phyloP scores from a whole-genome alignment of 176 grass and related monocot species.

The Ensete ventricosum region DNA sequence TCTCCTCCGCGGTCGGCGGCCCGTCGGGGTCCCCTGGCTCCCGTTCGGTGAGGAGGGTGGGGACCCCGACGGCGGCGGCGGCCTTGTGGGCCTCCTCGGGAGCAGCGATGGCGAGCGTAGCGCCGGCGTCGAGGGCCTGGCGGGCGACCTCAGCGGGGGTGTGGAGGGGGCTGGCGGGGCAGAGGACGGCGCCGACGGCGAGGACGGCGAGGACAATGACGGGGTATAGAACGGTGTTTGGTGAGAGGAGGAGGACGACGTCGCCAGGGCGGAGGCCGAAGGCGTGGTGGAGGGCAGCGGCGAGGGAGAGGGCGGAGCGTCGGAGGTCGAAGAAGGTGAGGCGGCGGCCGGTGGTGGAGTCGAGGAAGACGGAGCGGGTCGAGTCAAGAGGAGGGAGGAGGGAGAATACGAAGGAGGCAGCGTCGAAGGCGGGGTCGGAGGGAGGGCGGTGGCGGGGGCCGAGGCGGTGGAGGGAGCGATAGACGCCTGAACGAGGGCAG shows the following conservation, averaged over 20 bases:
- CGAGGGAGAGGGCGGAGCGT: slow-evolving; percentile 38
- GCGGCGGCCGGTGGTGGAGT: slow-evolving; percentile 16
- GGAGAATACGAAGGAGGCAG: slow-evolving; percentile 31
- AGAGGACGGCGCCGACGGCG: slow-evolving; percentile 28
- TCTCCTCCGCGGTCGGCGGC: slow-evolving; percentile 35
- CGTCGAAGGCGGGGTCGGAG: slow-evolving; percentile 7
- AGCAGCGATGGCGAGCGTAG: slow-evolving; percentile 8
- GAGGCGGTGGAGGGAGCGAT: slow-evolving; percentile 2
- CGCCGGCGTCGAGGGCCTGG: slow-evolving; percentile 24
- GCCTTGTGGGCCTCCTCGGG: slow-evolving; percentile 26
- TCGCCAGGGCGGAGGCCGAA: slow-evolving; percentile 39
- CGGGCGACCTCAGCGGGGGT: slow-evolving; percentile 20
- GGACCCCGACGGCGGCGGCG: neutral
- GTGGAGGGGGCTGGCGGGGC: slow-evolving; percentile 19
- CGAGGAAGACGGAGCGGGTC: slow-evolving; percentile 3
- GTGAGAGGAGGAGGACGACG: slow-evolving; percentile 36
- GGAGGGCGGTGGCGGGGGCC: neutral
- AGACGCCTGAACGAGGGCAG: slow-evolving; percentile 7
- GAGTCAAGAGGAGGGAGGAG: slow-evolving; percentile 7
- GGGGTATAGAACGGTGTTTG: slow-evolving; percentile 29
- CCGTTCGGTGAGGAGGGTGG: slow-evolving; percentile 29
- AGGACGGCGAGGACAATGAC: slow-evolving; percentile 39
- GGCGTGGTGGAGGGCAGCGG: slow-evolving; percentile 32
- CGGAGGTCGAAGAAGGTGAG: slow-evolving; percentile 36
- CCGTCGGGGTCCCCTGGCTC: slow-evolving; percentile 2